Evolutionary conservation across 768 basidiomycete species (phyloP).

Genomic region (Boletus rubescentipes): DNA sequence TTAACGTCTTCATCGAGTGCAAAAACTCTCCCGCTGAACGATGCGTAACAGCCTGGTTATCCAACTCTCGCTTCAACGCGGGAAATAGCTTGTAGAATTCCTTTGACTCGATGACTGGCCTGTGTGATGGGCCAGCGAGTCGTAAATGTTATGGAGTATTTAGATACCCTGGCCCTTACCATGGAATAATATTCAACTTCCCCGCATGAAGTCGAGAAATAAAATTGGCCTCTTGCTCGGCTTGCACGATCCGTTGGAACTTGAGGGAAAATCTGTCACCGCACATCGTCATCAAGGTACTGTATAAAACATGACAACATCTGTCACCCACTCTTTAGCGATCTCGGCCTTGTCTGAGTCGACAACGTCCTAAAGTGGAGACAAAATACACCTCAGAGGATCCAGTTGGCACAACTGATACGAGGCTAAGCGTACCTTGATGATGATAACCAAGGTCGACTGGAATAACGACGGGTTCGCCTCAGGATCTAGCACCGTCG

Average conservation of each 20-base stretch:
- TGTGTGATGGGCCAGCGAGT: background rate
- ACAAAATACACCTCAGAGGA: background rate
- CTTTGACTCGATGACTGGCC: slow-evolving; percentile 59
- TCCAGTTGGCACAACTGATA: background rate
- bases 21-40: slow-evolving; percentile 53
- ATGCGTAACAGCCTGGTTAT: slow-evolving; percentile 50
- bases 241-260: slow-evolving; percentile 58
- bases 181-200: slow-evolving; percentile 56
- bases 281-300: background rate
- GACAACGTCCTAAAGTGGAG: slow-evolving; percentile 50
- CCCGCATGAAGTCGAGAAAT: slow-evolving; percentile 60
- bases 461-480: slow-evolving; percentile 59
- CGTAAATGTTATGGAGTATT: background rate
- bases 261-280: slow-evolving; percentile 50
- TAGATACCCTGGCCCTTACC: slow-evolving; percentile 29
- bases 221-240: slow-evolving; percentile 61
- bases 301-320: background rate
- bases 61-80: slow-evolving; percentile 44
- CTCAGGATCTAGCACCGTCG: slow-evolving; percentile 55
- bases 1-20: slow-evolving; percentile 56
- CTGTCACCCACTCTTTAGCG: slow-evolving; percentile 47
- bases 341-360: slow-evolving; percentile 62
- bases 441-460: slow-evolving; percentile 59
- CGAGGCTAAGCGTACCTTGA: slow-evolving; percentile 42
- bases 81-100: slow-evolving; percentile 60